Percentiles rank a stretch among this genome's conserved stretches.
Evolutionary conservation across 164 flowering plant genomes (phyloP).

Genomic region (Tetrastigma voinierianum): DNA sequence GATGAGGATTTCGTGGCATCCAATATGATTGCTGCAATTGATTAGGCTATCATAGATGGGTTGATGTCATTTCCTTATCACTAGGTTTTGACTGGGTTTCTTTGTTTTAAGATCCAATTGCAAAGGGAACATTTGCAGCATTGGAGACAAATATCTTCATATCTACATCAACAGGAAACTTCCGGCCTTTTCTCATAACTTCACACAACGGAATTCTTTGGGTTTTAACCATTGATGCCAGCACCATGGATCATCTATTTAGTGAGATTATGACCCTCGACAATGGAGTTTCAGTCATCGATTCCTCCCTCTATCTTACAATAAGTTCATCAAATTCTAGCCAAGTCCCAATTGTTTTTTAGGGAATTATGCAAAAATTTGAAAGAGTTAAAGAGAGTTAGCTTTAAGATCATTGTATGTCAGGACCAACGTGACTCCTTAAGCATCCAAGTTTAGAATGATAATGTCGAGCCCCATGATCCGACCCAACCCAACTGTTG

Average conservation of each 20-base stretch:
- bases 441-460: conserved; percentile 24
- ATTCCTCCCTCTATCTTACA: conserved; percentile 44
- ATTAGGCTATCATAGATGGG: conserved; percentile 63
- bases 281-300: conserved; percentile 39
- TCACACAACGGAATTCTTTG: conserved; percentile 73
- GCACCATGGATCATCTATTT: conserved; percentile 62
- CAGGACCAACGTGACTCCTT: conserved; percentile 22
- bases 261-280: conserved; percentile 38
- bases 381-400: conserved; percentile 23
- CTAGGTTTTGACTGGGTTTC: conserved; percentile 40
- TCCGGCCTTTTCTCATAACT: conserved; percentile 40
- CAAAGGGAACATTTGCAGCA: conserved; percentile 67
- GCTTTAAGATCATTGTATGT: conserved; percentile 41
- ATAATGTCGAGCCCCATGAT: too few relatives aligned
- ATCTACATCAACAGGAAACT: conserved; percentile 69
- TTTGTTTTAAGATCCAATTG: conserved; percentile 55
- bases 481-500: too few relatives aligned
- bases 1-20: conserved; percentile 34
- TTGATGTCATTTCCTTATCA: conserved; percentile 61
- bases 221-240: conserved; percentile 70
- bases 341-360: conserved; percentile 29
- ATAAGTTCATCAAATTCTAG: conserved; percentile 12
- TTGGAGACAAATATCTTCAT: conserved; percentile 59
- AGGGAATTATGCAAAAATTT: conserved; percentile 17
- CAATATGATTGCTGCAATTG: conserved; percentile 67